phyloP scores from a whole-genome alignment of 2,329 filamentous ascomycete genomes.

The Aspergillus transmontanensis region DNA sequence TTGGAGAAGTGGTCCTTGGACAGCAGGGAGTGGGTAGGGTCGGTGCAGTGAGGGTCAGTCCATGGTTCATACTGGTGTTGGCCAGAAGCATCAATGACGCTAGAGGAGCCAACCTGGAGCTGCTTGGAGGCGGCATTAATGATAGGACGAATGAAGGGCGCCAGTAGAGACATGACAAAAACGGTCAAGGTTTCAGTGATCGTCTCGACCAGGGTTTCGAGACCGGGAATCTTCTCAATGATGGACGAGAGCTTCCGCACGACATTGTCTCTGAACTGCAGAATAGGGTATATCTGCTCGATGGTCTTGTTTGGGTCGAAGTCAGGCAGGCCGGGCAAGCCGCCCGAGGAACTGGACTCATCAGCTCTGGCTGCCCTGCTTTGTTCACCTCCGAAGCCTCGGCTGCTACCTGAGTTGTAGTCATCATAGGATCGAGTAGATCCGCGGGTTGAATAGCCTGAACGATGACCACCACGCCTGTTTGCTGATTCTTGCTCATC shows the following conservation, averaged over 20 bases:
- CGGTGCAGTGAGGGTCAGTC: constrained; percentile 72
- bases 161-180: constrained; percentile 86
- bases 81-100: constrained; percentile 67
- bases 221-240: constrained; percentile 87
- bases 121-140: constrained; percentile 83
- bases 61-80: constrained; percentile 78
- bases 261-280: constrained; percentile 91
- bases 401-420: constrained; percentile 1
- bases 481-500: constrained; percentile 67
- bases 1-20: constrained; percentile 86
- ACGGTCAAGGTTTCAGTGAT: constrained; percentile 91
- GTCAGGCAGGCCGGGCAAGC: constrained; percentile 71
- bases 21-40: constrained; percentile 80
- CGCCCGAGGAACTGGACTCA: constrained; percentile 43
- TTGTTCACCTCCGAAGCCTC: constrained; percentile 19
- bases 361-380: constrained; percentile 38
- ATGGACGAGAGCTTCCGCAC: constrained; percentile 82
- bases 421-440: constrained; percentile 18
- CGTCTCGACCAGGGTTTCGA: constrained; percentile 87
- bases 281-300: constrained; percentile 87
- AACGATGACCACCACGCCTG: constrained; percentile 35
- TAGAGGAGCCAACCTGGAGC: constrained; percentile 81
- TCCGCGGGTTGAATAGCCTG: constrained; percentile 30
- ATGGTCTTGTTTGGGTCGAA: constrained; percentile 79
- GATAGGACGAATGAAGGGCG: constrained; percentile 88